Base-by-base conservation (phyloP, 805 yeast genomes). In the Barnettozyma vustinii region DNA sequence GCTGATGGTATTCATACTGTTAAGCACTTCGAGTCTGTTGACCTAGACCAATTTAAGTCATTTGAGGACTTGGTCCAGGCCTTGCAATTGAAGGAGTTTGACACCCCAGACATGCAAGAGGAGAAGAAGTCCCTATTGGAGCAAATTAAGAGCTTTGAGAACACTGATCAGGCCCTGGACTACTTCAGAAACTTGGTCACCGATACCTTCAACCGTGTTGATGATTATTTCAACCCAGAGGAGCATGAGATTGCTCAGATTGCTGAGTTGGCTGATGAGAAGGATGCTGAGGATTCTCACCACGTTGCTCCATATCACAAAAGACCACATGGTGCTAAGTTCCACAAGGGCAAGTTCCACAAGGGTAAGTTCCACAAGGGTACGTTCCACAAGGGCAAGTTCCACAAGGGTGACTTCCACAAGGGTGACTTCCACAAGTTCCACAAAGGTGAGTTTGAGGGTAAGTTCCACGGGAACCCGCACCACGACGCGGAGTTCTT, bases 11-110 rank as follows among this genome's bases (percentile, higher is more conserved):
- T 40, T 19, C 42, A 39, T n/a, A 44, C 42, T 12, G 51, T 57
- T 27, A 40, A 52, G 40, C 27, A 42, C 8, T 45, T 48, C 32
- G 46, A 52, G 15, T 37, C 51, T 32, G 57, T 58, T 39, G 59
- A 59, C 40, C 35, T 59, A 16, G 61, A 58, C 37, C 53, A 56
- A 26, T 46, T 40, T 12, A 21, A 18, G 8, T 40, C 44, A 9
- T 27, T 52, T 16, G 45, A 52, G 21, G 48, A 57, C n/a, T 36
- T 50, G 30, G 48, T 59, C 25, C 42, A 52, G 26, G 43, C 53
- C 13, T 50, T 56, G 26, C 15, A 48, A 19, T 4, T 48, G 15
- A 46, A 46, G 40, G 37, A 44, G 25, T 42, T 53, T 4, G 57
- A 57, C 18, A 39, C 40, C 9, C 37, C 45, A 13, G 25, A 27